Evolutionary conservation across 106 monocot genomes (phyloP), one percentile per base, ranked within the genome.

Genomic region (Platanthera zijinensis): DNA sequence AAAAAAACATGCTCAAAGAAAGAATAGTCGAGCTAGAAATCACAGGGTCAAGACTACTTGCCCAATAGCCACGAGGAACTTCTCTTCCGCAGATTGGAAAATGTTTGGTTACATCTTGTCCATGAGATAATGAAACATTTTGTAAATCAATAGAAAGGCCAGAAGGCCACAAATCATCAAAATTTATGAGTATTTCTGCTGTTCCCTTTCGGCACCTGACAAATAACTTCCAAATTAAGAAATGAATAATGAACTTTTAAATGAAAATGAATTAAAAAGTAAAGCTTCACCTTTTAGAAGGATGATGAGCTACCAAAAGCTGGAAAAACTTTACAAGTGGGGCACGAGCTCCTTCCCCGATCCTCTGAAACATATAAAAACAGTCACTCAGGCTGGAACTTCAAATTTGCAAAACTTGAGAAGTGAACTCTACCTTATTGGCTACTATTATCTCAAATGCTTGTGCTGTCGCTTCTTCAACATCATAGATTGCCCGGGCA

Each of bases 41-140:
- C 2, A 51, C 12, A 51, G 51, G 51, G 4, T 10, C 50, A 25
- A 25, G 50, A 72, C 19, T 21, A 14, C 81, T 48, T 79, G 94
- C 99, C 99, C 99, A 99, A 63, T 90, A 99, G 81, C 94, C 92
- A 83, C 90, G 94, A 79, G 99, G 99, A 79, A 90, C 90, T 80
- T 94, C 94, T 57, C 88, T 99, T 77, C 94, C 94, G 78, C 99
- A 99, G 74, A 94, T 90, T 51, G 59, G 75, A 46, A 84, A 80
- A 71, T 21, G 78, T 56, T 89, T 84, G 30, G 75, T 7, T 12
- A 47, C 51, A 54, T 80, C 82, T 25, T 52, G 78, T 53, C 85
- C 72, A 69, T 76, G 56, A 67, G 84, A 73, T 79, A 25, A 52
- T 47, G 50, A 64, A 53, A 75, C 7, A 39, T 76, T 81, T 12